phyloP scores from a whole-genome alignment of 2,329 filamentous ascomycete species.

The Arthroderma uncinatum region DNA sequence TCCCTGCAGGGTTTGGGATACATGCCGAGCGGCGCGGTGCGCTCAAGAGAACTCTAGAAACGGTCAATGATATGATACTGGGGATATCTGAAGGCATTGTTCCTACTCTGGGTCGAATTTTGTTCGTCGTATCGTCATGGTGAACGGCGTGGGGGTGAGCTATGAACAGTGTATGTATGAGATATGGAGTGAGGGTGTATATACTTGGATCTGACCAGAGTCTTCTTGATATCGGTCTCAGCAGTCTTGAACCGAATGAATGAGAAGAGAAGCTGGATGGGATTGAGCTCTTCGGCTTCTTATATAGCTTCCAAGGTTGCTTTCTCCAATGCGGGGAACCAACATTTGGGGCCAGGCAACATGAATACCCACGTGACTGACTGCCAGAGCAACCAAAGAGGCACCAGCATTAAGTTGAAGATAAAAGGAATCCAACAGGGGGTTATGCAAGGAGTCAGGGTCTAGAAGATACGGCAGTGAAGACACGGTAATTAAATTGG shows the following conservation, averaged over 20 bases:
- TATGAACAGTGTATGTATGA: not conserved
- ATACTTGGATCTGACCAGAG: not conserved
- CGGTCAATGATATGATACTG: not conserved
- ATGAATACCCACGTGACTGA: not conserved
- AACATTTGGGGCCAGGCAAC: too few relatives aligned
- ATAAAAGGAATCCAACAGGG: too few relatives aligned
- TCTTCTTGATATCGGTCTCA: not conserved
- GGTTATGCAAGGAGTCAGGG: too few relatives aligned
- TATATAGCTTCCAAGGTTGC: not conserved
- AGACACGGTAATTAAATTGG: not conserved
- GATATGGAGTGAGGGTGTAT: not conserved
- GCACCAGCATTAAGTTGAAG: not conserved
- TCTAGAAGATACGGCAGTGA: not conserved
- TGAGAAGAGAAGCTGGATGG: not conserved
- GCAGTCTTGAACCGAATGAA: not conserved
- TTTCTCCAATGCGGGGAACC: not conserved
- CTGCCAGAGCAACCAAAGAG: not conserved
- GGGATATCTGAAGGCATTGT: not conserved
- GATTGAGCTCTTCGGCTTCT: not conserved
- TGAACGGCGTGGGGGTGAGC: slow-evolving; percentile 9
- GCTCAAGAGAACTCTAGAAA: slow-evolving; percentile 34
- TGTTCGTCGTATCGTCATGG: slow-evolving; percentile 32
- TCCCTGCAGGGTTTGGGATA: slow-evolving; percentile 37
- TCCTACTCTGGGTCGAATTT: slow-evolving; percentile 34
- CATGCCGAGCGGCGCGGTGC: slow-evolving; percentile 38